These are phyloP conservation scores for Tulasnella sp. DNA, from an alignment of 768 basidiomycete species.

Conservation along the genomic window DNA sequence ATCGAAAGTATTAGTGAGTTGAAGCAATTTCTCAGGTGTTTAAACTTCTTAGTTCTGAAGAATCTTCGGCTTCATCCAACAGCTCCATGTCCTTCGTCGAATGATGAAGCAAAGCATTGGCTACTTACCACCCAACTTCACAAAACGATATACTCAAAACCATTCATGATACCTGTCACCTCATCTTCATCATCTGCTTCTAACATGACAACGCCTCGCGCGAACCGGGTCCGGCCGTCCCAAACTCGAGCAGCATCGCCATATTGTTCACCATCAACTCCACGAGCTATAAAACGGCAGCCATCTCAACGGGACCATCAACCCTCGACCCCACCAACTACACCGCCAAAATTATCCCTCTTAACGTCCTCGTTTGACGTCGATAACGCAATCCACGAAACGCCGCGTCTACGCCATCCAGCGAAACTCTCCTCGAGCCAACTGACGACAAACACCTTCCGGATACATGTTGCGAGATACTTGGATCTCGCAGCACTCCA, in stretches of 20 bases:
- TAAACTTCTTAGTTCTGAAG: neutral
- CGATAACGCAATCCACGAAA: constrained; percentile 15
- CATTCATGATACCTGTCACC: constrained; percentile 41
- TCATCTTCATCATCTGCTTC: neutral
- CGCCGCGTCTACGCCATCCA: constrained; percentile 54
- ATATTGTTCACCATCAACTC: constrained; percentile 22
- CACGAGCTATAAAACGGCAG: neutral
- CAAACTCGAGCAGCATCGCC: neutral
- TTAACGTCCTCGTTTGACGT: no score
- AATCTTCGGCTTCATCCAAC: neutral
- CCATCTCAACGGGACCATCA: no score
- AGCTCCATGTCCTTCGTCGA: constrained; percentile 39
- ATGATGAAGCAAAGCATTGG: constrained; percentile 54
- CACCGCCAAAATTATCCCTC: constrained; percentile 23
- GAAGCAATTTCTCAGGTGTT: neutral
- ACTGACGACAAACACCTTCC: constrained; percentile 60
- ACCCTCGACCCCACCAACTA: neutral
- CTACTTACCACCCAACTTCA: constrained; percentile 43
- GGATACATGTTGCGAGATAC: constrained; percentile 68
- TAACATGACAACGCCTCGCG: constrained; percentile 17
- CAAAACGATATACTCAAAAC: constrained; percentile 38
- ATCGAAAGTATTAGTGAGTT: constrained; percentile 44
- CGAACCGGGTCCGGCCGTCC: neutral
- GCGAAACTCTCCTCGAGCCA: constrained; percentile 55
- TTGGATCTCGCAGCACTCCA: constrained; percentile 38